These are phyloP conservation scores for Syncephalastrum sp. DNA, from an alignment of 371 early-diverging fungal species.

Conservation along the genomic window DNA sequence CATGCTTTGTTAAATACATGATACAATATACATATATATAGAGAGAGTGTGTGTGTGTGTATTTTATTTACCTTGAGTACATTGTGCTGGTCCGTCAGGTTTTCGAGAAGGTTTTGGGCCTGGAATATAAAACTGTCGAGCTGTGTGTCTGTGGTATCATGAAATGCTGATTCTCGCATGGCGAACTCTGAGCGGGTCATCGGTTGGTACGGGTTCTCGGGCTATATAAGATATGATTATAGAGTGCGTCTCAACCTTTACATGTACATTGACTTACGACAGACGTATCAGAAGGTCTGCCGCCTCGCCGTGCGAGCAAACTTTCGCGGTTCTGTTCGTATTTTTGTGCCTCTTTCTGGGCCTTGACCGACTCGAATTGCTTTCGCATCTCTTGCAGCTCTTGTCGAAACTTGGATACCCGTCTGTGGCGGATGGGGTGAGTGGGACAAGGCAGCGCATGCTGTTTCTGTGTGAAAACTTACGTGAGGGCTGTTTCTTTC, in stretches of 20 bases:
- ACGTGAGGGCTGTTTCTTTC: slow-evolving; percentile 75
- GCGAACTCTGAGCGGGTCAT: slow-evolving; percentile 39
- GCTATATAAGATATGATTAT: slow-evolving; percentile 18
- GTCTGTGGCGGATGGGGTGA: slow-evolving; percentile 32
- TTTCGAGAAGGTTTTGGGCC: slow-evolving; percentile 66
- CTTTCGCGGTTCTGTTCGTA: slow-evolving; percentile 50
- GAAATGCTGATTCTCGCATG: slow-evolving; percentile 47
- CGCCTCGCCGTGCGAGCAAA: slow-evolving; percentile 45
- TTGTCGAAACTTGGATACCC: slow-evolving; percentile 64
- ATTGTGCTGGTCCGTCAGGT: slow-evolving; percentile 76
- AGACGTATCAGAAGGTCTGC: background rate
- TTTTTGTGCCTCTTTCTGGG: slow-evolving; percentile 46
- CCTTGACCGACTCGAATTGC: slow-evolving; percentile 58
- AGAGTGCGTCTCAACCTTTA: background rate
- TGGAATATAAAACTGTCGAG: slow-evolving; percentile 75
- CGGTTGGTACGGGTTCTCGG: slow-evolving; percentile 50
- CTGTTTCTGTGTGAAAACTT: slow-evolving; percentile 16
- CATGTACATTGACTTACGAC: background rate
- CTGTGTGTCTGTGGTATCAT: slow-evolving; percentile 56
- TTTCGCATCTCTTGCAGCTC: slow-evolving; percentile 57
- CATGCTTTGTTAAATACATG: background rate
- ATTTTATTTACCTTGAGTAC: slow-evolving; percentile 71
- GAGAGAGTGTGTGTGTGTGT: too few relatives aligned
- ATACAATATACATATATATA: background rate
- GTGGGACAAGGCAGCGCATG: background rate